phyloP scores from a whole-genome alignment of 345 rosid species.

The Arabis alpina region DNA sequence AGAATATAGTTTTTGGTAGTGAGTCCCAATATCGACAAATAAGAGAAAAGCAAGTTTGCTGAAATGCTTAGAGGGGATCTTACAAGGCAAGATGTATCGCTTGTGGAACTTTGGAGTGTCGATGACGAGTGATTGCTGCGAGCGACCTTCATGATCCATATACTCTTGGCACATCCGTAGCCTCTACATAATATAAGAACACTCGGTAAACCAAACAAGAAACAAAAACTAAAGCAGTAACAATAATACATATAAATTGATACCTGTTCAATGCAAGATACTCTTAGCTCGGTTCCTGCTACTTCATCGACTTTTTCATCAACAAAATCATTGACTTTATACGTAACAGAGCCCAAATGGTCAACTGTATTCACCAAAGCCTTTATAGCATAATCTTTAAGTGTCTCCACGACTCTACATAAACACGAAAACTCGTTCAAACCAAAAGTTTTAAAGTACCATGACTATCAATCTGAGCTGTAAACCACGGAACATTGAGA shows the following conservation, averaged over 20 bases:
- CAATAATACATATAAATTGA: not conserved
- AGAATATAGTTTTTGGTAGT: not conserved
- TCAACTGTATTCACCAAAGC: constrained; percentile 96
- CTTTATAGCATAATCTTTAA: constrained; percentile 86
- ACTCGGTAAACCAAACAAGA: constrained; percentile 4
- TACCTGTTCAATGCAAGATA: constrained; percentile 92
- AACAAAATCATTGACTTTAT: constrained; percentile 79
- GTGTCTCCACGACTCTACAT: constrained; percentile 88
- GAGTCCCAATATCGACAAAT: not conserved
- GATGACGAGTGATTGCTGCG: constrained; percentile 80
- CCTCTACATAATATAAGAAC: constrained; percentile 51
- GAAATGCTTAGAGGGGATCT: not conserved
- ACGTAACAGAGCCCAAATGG: constrained; percentile 92
- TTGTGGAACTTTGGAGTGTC: constrained; percentile 88
- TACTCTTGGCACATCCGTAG: constrained; percentile 82
- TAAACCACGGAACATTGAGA: not conserved
- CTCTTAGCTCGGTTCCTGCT: constrained; percentile 68
- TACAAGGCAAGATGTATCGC: constrained; percentile 87
- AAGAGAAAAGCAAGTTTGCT: constrained; percentile 3
- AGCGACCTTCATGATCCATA: constrained; percentile 81
- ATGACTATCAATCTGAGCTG: not conserved
- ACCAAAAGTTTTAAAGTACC: not conserved
- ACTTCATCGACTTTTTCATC: constrained; percentile 92
- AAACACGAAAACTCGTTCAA: not conserved
- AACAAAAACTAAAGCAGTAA: not conserved